Evolutionary conservation across 345 rosid genomes (phyloP).

Genomic region (Salix dunnii): DNA sequence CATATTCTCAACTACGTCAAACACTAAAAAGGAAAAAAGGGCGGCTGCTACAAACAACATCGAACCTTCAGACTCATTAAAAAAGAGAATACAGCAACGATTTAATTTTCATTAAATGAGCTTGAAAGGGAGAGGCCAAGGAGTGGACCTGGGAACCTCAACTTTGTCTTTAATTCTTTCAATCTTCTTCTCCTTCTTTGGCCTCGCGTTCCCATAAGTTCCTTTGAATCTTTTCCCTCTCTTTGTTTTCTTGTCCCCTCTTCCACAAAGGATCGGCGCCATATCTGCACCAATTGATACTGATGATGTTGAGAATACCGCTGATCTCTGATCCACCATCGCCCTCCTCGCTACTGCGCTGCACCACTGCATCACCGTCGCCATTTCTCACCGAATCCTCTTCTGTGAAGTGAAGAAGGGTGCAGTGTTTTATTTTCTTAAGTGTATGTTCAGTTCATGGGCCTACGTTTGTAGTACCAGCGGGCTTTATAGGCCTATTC

Average conservation of each 20-base stretch:
- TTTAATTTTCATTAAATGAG: conserved; percentile 46
- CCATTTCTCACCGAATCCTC: conserved; percentile 6
- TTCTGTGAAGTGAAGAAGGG: not conserved
- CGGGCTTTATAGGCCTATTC: not conserved
- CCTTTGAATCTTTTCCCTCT: conserved; percentile 90
- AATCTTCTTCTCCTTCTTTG: conserved; percentile 87
- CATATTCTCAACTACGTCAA: not conserved
- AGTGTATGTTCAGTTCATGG: not conserved
- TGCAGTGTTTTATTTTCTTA: not conserved
- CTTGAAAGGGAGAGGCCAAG: conserved; percentile 99
- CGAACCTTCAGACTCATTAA: no score
- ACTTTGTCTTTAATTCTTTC: conserved; percentile 84
- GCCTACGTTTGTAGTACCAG: accelerated
- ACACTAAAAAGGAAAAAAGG: not conserved
- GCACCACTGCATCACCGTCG: conserved; percentile 51
- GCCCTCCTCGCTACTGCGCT: conserved; percentile 52
- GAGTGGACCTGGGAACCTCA: conserved; percentile 95
- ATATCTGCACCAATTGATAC: not conserved
- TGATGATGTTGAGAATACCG: conserved; percentile 18
- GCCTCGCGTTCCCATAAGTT: conserved; percentile 79
- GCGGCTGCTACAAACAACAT: not conserved
- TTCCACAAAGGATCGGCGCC: conserved; percentile 58
- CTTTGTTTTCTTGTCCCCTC: conserved; percentile 93
- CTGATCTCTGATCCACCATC: conserved; percentile 38
- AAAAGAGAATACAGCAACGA: not conserved